Evolutionary conservation across 192 early-diverging fungal genomes (phyloP).

Genomic region (Radiomyces spectabilis): DNA sequence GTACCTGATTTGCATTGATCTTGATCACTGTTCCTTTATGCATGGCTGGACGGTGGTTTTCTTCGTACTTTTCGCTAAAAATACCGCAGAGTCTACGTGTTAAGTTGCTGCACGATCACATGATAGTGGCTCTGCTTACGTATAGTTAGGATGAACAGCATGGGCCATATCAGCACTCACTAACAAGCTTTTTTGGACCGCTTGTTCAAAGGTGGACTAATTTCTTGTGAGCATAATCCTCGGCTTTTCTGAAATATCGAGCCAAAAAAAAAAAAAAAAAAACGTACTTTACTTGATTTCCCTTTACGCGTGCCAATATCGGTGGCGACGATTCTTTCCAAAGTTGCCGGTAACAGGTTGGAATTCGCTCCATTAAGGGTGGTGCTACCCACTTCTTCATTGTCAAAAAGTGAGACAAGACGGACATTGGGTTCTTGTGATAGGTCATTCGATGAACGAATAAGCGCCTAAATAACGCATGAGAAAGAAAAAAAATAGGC

Average conservation of each 20-base stretch:
- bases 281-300: too few relatives aligned
- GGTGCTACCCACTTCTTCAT: slow-evolving; percentile 94
- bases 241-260: too few relatives aligned
- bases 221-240: background rate
- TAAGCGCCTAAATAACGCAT: slow-evolving; percentile 10
- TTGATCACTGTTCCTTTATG: slow-evolving; percentile 95
- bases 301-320: too few relatives aligned
- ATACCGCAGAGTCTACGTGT: background rate
- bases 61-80: slow-evolving; percentile 82
- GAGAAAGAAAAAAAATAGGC: background rate
- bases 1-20: slow-evolving; percentile 90
- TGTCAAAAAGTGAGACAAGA: slow-evolving; percentile 90
- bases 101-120: too few relatives aligned
- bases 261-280: too few relatives aligned
- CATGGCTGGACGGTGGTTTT: slow-evolving; percentile 84
- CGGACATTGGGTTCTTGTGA: slow-evolving; percentile 68
- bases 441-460: slow-evolving; percentile 50
- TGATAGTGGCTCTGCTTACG: too few relatives aligned
- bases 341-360: slow-evolving; percentile 68
- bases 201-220: slow-evolving; percentile 50
- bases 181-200: slow-evolving; percentile 76
- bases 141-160: slow-evolving; percentile 83
- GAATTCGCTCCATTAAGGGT: slow-evolving; percentile 93
- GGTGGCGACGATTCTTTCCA: slow-evolving; percentile 53
- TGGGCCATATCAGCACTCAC: slow-evolving; percentile 95